These are phyloP conservation scores for Arabidopsis suecica DNA, from an alignment of 345 rosid genomes.

Conservation along the genomic window DNA sequence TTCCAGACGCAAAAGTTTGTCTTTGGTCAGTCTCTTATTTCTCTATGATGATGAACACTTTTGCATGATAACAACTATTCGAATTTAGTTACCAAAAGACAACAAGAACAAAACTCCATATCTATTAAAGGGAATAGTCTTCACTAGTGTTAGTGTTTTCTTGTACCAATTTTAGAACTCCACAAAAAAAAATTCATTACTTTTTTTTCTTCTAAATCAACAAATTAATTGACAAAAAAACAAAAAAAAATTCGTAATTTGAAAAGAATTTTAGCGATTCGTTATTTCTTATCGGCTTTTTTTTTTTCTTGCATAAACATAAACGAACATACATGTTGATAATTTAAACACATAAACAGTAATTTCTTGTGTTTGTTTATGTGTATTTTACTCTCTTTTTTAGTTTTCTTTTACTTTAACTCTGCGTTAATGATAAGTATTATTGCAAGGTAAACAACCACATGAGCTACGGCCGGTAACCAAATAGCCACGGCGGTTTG, in stretches of 20 bases:
- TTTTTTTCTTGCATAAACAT: background rate
- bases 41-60: conserved; percentile 26
- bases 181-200: background rate
- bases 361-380: conserved; percentile 5
- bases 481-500: conserved; percentile 45
- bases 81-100: conserved; percentile 21
- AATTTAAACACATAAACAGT: conserved; percentile 3
- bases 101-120: conserved; percentile 19
- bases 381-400: conserved; percentile 9
- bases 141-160: background rate
- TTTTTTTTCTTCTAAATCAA: background rate
- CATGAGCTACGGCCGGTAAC: conserved; percentile 57
- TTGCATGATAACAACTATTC: conserved; percentile 41
- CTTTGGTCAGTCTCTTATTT: conserved; percentile 39
- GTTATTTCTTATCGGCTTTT: background rate
- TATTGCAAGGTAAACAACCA: conserved; percentile 77
- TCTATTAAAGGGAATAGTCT: background rate
- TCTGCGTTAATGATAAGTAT: conserved; percentile 20
- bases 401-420: background rate
- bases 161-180: background rate
- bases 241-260: too few relatives aligned
- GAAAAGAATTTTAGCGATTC: background rate
- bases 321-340: background rate
- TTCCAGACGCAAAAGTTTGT: conserved; percentile 34
- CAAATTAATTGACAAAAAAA: background rate